These are phyloP conservation scores for Patellifolia procumbens DNA, from an alignment of 179 eudicot species.

Conservation along the genomic window DNA sequence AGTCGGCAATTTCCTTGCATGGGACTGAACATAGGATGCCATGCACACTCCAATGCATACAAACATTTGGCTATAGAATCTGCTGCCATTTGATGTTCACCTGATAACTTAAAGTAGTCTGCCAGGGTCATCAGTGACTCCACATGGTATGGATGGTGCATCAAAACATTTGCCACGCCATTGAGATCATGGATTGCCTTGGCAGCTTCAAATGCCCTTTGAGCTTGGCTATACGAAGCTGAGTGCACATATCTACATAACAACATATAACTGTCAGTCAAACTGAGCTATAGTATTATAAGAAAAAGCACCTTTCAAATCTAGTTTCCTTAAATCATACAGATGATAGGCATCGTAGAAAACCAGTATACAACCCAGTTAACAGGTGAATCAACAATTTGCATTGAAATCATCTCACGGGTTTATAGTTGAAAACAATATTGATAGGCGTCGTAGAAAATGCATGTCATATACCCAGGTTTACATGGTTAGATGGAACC, in stretches of 20 bases:
- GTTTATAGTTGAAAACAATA: neutral
- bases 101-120: slow-evolving; percentile 78
- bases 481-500: too few species aligned
- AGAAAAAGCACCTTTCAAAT: neutral
- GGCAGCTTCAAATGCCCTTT: slow-evolving; percentile 75
- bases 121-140: slow-evolving; percentile 88
- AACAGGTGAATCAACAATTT: neutral
- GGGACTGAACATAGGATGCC: slow-evolving; percentile 92
- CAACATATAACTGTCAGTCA: too few species aligned
- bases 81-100: slow-evolving; percentile 87
- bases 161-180: slow-evolving; percentile 71
- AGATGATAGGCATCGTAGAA: too few species aligned
- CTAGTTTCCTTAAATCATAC: too few species aligned
- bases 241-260: slow-evolving; percentile 71
- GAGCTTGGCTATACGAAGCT: slow-evolving; percentile 69
- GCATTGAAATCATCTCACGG: neutral
- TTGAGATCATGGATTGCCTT: slow-evolving; percentile 77
- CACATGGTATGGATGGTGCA: slow-evolving; percentile 85
- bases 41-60: slow-evolving; percentile 94
- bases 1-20: slow-evolving; percentile 67
- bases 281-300: neutral
- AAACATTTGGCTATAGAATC: slow-evolving; percentile 76
- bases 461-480: too few species aligned
- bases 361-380: too few species aligned
- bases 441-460: too few species aligned